These are phyloP conservation scores for Suillus paluster DNA, from an alignment of 768 basidiomycete genomes.

Conservation along the genomic window DNA sequence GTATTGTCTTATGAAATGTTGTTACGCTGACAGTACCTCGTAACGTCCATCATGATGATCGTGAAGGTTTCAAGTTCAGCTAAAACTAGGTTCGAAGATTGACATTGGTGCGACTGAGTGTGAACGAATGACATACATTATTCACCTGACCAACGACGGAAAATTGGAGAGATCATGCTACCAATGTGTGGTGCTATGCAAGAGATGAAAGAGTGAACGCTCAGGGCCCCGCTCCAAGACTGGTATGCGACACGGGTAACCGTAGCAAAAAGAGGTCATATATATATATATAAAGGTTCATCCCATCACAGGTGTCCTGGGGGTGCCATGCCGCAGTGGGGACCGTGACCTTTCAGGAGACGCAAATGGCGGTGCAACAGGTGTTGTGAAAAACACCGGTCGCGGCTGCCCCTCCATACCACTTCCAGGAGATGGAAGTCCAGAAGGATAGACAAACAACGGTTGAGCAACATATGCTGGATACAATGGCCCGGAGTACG, in stretches of 20 bases:
- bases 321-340: slow-evolving; percentile 1
- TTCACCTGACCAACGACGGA: background rate
- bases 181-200: background rate
- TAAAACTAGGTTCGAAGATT: too few species aligned
- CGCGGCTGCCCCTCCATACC: background rate
- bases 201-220: background rate
- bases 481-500: slow-evolving; percentile 16
- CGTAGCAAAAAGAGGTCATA: background rate
- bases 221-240: background rate
- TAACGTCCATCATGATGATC: too few species aligned
- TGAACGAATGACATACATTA: too few species aligned
- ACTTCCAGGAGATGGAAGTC: slow-evolving; percentile 32
- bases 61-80: too few species aligned
- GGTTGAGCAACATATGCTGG: slow-evolving; percentile 37
- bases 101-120: too few species aligned
- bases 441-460: slow-evolving; percentile 34
- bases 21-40: too few species aligned
- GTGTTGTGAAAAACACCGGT: slow-evolving; percentile 6
- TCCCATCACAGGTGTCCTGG: slow-evolving; percentile 2
- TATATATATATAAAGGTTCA: background rate
- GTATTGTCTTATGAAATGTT: too few species aligned
- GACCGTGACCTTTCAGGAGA: slow-evolving; percentile 5
- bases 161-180: background rate
- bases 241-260: background rate
- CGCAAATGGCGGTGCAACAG: background rate